Base-by-base conservation (phyloP, 495 filamentous ascomycete genomes). In the Xanthoparmelia taractica region DNA sequence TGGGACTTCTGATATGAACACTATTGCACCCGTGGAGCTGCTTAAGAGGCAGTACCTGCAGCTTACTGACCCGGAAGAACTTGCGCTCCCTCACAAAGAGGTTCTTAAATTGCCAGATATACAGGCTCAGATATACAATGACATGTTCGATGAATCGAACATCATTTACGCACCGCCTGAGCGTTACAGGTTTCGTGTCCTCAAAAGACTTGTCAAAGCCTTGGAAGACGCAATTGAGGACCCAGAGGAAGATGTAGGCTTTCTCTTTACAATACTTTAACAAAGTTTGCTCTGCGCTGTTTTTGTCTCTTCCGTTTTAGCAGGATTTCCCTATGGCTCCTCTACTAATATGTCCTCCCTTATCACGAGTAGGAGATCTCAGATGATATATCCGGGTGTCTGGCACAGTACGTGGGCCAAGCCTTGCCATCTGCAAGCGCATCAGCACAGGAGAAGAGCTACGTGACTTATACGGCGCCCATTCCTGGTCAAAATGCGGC, bases 191-290 rank as follows among this genome's bases (percentile, higher is more conserved):
- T 70, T 87, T n/a, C 80, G 85, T 48, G 80, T 92, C 1, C 70
- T 96, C 60, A 96, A 94, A 73, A 73, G 80, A 61, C 75, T 96
- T 48, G 71, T 88, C 3, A 67, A 77, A 8, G 81, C 74, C 34
- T 83, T 95, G 40, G 89, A 95, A 73, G 73, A 77, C 13, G 77
- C 83, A 29, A 86, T 94, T 31, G 74, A 78, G 40, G 82, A 95
- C 73, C 91, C 89, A 65, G 90, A 94, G 59, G 79, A 87, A 75
- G 86, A 96, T 87, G 91, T 96, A 86, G 77, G 88, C 67, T 52
- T 62, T 59, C 56, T 62, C 59, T 38, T 52, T 57, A 33, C 65
- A 43, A 56, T 37, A 61, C 59, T 58, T 47, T 10, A 56, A 56
- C n/a, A n/a, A n/a, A n/a, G n/a, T 29, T 63, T 63, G 31, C 23